phyloP scores from a whole-genome alignment of 164 flowering plant genomes.

The Dillenia turbinata region DNA sequence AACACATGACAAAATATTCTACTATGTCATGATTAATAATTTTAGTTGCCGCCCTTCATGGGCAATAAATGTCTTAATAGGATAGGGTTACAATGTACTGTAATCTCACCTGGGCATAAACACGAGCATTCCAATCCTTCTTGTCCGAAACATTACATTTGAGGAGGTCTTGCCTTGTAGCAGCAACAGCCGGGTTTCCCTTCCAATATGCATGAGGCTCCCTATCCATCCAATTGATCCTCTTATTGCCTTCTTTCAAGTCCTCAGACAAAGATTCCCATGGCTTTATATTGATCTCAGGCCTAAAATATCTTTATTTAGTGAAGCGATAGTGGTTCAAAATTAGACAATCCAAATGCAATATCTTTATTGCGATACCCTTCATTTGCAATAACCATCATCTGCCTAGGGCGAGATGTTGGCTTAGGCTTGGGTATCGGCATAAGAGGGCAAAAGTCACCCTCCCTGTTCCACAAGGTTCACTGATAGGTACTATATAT shows the following conservation, averaged over 20 bases:
- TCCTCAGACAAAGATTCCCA: conserved; percentile 50
- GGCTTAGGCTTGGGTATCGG: too few relatives aligned
- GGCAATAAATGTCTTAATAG: neutral
- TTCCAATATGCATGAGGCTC: conserved; percentile 77
- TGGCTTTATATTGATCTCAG: conserved; percentile 66
- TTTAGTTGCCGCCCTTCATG: too few relatives aligned
- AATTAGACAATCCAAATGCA: too few relatives aligned
- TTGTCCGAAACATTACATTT: conserved; percentile 52
- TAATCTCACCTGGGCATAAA: conserved; percentile 43
- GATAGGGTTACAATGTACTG: neutral
- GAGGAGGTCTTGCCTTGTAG: conserved; percentile 47
- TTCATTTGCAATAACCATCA: too few relatives aligned
- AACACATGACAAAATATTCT: too few relatives aligned
- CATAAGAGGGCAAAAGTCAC: too few relatives aligned
- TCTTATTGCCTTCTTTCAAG: conserved; percentile 47
- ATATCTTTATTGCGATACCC: too few relatives aligned
- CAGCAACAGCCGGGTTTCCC: conserved; percentile 55
- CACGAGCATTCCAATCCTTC: conserved; percentile 61
- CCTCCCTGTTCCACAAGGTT: too few relatives aligned
- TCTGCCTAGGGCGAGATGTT: too few relatives aligned
- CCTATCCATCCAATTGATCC: conserved; percentile 49
- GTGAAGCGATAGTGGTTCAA: too few relatives aligned
- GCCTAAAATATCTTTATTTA: conserved; percentile 23
- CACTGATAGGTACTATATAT: too few relatives aligned
- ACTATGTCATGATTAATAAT: too few relatives aligned